Evolutionary conservation across 2,329 filamentous ascomycete genomes (phyloP).

Genomic region (Pseudocercospora macadamiae): DNA sequence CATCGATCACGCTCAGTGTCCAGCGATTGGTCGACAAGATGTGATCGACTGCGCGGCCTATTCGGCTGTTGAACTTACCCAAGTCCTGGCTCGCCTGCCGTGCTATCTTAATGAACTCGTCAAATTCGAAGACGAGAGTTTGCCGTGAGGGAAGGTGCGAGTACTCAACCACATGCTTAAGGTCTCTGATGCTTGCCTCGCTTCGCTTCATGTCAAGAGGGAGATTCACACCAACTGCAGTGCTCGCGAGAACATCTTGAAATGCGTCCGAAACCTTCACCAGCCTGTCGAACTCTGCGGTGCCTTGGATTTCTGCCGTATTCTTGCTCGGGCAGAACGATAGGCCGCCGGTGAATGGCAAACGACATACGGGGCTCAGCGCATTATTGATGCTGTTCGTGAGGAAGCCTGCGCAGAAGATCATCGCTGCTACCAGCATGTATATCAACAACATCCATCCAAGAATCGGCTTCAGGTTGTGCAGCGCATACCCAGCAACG

Average conservation of each 20-base stretch:
- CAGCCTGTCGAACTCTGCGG: slow-evolving; percentile 71
- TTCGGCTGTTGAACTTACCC: slow-evolving; percentile 74
- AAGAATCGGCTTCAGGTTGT: slow-evolving; percentile 66
- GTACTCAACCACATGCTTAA: slow-evolving; percentile 71
- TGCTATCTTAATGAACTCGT: slow-evolving; percentile 72
- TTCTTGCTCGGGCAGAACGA: slow-evolving; percentile 59
- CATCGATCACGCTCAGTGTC: slow-evolving; percentile 71
- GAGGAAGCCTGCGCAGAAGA: slow-evolving; percentile 64
- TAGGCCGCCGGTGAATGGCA: slow-evolving; percentile 67
- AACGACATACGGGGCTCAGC: slow-evolving; percentile 68
- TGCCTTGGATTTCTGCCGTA: slow-evolving; percentile 32
- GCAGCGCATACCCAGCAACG: slow-evolving; percentile 62
- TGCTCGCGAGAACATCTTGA: slow-evolving; percentile 72
- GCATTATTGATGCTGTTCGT: slow-evolving; percentile 63
- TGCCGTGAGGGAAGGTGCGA: slow-evolving; percentile 68
- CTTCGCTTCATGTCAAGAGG: slow-evolving; percentile 79
- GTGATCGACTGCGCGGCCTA: slow-evolving; percentile 72
- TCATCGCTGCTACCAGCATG: slow-evolving; percentile 60
- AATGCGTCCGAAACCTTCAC: slow-evolving; percentile 76
- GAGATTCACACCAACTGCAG: slow-evolving; percentile 66
- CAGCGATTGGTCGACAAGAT: slow-evolving; percentile 76
- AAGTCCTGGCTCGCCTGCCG: slow-evolving; percentile 67
- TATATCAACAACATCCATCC: slow-evolving; percentile 65
- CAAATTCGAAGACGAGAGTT: slow-evolving; percentile 75
- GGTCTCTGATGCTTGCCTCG: slow-evolving; percentile 72